phyloP scores from a whole-genome alignment of 805 yeast genomes.

The Candida ponderosae region DNA sequence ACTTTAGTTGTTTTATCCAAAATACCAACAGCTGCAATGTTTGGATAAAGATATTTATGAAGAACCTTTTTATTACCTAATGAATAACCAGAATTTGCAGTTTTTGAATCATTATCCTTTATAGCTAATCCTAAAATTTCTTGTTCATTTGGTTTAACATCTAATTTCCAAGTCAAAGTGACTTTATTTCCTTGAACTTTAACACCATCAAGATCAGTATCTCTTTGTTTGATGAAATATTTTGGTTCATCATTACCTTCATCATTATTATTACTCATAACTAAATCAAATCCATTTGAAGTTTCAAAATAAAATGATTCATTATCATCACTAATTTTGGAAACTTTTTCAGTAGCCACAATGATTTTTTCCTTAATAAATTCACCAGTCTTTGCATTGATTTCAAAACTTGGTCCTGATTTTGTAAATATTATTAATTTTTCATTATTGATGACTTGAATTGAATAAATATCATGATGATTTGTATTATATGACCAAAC shows the following conservation, averaged over 20 bases:
- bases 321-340: slow-evolving; percentile 11
- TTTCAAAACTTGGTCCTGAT: slow-evolving; percentile 11
- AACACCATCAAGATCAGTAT: slow-evolving; percentile 19
- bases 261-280: slow-evolving; percentile 12
- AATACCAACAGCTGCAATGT: slow-evolving; percentile 47
- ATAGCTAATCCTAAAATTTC: slow-evolving; percentile 30
- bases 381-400: slow-evolving; percentile 23
- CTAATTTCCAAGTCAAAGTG: slow-evolving; percentile 30
- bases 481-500: slow-evolving; percentile 31
- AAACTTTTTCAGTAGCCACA: slow-evolving; percentile 6
- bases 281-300: slow-evolving; percentile 10
- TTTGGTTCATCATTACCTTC: slow-evolving; percentile 13
- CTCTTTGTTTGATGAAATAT: slow-evolving; percentile 17
- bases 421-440: slow-evolving; percentile 10
- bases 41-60: slow-evolving; percentile 79
- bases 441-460: slow-evolving; percentile 15
- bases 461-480: slow-evolving; percentile 11
- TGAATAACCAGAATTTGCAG: slow-evolving; percentile 60
- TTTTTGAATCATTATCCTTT: slow-evolving; percentile 30
- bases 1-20: slow-evolving; percentile 19
- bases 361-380: slow-evolving; percentile 9
- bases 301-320: slow-evolving; percentile 11
- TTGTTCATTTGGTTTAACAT: slow-evolving; percentile 22
- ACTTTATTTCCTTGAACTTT: slow-evolving; percentile 11
- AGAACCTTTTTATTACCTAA: slow-evolving; percentile 64